phyloP scores from a whole-genome alignment of 2,329 filamentous ascomycete species.

The Alternaria postmessia region DNA sequence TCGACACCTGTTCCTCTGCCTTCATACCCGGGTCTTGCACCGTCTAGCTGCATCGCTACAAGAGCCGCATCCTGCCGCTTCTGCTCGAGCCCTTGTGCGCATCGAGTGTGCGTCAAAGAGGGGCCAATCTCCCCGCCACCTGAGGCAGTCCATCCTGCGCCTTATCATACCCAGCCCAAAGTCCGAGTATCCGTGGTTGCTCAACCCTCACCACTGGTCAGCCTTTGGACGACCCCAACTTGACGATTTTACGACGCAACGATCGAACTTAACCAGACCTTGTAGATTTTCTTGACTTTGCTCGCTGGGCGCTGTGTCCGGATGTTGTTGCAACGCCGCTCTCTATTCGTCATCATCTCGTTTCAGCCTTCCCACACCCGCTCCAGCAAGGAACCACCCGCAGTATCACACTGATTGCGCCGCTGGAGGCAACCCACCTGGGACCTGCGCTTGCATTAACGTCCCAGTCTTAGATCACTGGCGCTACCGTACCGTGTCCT shows the following conservation, averaged over 20 bases:
- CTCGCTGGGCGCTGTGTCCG: constrained; percentile 34
- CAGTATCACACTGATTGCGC: constrained; percentile 26
- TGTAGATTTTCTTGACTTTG: constrained; percentile 13
- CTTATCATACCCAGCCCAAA: constrained; percentile 38
- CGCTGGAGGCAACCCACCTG: constrained; percentile 10
- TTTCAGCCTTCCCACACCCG: constrained; percentile 48
- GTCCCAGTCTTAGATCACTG: constrained; percentile 7
- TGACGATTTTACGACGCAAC: constrained; percentile 30
- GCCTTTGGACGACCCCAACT: constrained; percentile 20
- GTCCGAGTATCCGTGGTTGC: constrained; percentile 41
- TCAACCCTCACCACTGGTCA: constrained; percentile 28
- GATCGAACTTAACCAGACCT: constrained; percentile 5
- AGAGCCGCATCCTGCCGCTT: constrained; percentile 39
- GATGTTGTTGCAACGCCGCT: constrained; percentile 47
- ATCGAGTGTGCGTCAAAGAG: constrained; percentile 33
- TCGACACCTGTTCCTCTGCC: constrained; percentile 28
- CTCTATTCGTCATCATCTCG: constrained; percentile 47
- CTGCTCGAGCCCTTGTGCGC: constrained; percentile 42
- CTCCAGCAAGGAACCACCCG: constrained; percentile 31
- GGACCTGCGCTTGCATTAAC: constrained; percentile 14
- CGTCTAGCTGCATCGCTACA: constrained; percentile 25
- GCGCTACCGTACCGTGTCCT: constrained; percentile 7
- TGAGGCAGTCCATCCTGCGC: constrained; percentile 28
- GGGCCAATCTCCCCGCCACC: constrained; percentile 34
- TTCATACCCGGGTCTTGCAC: constrained; percentile 28